Base-by-base conservation (phyloP, 164 flowering plant genomes). In the Berberis vulgaris region DNA sequence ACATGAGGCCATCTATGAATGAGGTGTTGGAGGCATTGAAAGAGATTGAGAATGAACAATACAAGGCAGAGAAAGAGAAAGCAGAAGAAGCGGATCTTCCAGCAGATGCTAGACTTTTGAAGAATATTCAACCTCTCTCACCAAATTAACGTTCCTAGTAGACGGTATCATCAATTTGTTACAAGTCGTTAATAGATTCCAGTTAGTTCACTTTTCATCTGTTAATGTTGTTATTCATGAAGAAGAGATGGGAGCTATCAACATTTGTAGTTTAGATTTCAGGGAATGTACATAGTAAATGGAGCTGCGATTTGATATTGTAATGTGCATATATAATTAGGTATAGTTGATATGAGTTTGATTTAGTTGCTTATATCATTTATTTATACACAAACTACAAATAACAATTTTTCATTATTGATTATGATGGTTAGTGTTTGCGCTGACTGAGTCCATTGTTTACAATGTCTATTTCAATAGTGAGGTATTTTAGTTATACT, bases 1-100 rank as follows among this genome's bases (percentile, higher is more conserved):
- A 84, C 4, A 39, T 76, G 78, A 83, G 96, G 60, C 96, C 96
- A 5, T 55, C 76, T 0, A 88, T 86, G 91, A 71, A 39, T 6
- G 83, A 79, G 56, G 87, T 82, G 26, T 59, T 77, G 61, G 76
- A 77, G 43, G 2, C 45, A 50, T 60, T 86, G 13, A 72, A n/a
- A 57, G 62, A 26, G 7, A 76, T 79, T 52, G 67, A 68, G 64
- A 65, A 54, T 11, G 58, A 72, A 40, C 77, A 62, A 0, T 65
- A 65, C 26, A 45, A 11, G n/a, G n/a, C n/a, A n/a, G n/a, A n/a
- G 13, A 50, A 39, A 46, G 67, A 57, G 64, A 76, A 74, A 54
- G 59, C 66, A 57, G 81, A 69, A 6, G 80, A 70, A 12, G 55
- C 66, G 47, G 76, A 77, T 43, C 69, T 52, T 62, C 68, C 58